These are phyloP conservation scores for Codiaeum variegatum DNA, from an alignment of 441 rosid genomes.

Conservation along the genomic window DNA sequence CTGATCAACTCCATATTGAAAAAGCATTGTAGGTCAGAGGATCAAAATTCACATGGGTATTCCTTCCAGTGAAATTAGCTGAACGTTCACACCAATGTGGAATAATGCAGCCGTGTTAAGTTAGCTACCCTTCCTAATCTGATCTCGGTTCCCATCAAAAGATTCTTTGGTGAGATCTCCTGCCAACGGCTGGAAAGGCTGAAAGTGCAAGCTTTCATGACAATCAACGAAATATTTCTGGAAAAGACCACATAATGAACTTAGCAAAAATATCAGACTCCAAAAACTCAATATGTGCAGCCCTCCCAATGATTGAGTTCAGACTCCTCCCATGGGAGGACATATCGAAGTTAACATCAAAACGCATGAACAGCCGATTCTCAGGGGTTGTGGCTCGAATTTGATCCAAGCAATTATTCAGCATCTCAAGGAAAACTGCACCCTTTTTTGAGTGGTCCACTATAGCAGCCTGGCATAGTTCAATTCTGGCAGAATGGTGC, in stretches of 20 bases:
- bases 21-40: neutral
- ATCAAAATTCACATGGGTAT: neutral
- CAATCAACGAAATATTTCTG: slow-evolving; percentile 52
- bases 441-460: slow-evolving; percentile 72
- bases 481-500: slow-evolving; percentile 87
- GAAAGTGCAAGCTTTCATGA: neutral
- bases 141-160: neutral
- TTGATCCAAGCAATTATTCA: slow-evolving; percentile 82
- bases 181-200: neutral
- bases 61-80: neutral
- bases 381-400: slow-evolving; percentile 63
- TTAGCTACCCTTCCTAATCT: neutral
- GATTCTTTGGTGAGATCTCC: neutral
- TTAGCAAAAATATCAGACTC: slow-evolving; percentile 74
- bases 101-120: neutral
- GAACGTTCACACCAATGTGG: neutral
- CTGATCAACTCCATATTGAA: neutral
- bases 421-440: slow-evolving; percentile 70
- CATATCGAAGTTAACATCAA: slow-evolving; percentile 72
- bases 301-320: slow-evolving; percentile 76
- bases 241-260: slow-evolving; percentile 94
- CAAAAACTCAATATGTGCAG: slow-evolving; percentile 89
- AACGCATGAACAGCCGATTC: slow-evolving; percentile 73
- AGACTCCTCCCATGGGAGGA: slow-evolving; percentile 71
- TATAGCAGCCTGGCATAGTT: slow-evolving; percentile 65